Percentiles rank a stretch among this genome's conserved stretches.
phyloP scores from a whole-genome alignment of 352 stramenopile species.

The Thalassiosira mediterranea region DNA sequence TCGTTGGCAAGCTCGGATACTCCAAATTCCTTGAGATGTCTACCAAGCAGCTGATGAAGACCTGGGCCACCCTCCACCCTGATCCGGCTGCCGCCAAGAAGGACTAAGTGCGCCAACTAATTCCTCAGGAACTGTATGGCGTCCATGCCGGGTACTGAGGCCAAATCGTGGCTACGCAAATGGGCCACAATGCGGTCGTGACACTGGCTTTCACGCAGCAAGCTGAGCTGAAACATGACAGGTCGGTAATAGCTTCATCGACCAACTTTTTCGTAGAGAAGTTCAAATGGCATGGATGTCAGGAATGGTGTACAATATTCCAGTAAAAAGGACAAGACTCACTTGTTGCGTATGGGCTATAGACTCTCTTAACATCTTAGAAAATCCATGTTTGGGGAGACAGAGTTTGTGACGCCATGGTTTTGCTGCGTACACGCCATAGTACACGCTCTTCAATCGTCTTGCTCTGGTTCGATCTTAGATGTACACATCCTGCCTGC shows the following conservation, averaged over 20 bases:
- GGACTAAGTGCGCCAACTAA: slow-evolving; percentile 1
- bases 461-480: no score
- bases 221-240: slow-evolving; percentile 5
- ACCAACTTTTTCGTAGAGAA: slow-evolving; percentile 22
- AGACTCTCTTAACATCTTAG: slow-evolving; percentile 32
- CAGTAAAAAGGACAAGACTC: background rate
- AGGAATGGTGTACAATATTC: background rate
- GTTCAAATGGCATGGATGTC: background rate
- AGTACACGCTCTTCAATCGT: slow-evolving; percentile 9
- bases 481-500: no score
- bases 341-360: slow-evolving; percentile 13
- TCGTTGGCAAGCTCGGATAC: slow-evolving; percentile 79
- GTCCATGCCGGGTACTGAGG: no score
- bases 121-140: no score
- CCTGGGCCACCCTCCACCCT: slow-evolving; percentile 69
- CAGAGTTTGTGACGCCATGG: slow-evolving; percentile 1
- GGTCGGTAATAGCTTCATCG: background rate
- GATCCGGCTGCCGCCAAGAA: slow-evolving; percentile 41
- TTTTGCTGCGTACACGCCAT: background rate
- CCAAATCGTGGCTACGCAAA: no score
- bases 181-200: no score
- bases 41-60: slow-evolving; percentile 76
- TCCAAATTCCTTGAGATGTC: slow-evolving; percentile 78
- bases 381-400: slow-evolving; percentile 21
- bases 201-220: background rate